A percentile compares a stretch with the other conserved stretches of the same genome.
Evolutionary conservation across 352 stramenopile species (phyloP).

Genomic region (Globisporangium cylindrosporum): DNA sequence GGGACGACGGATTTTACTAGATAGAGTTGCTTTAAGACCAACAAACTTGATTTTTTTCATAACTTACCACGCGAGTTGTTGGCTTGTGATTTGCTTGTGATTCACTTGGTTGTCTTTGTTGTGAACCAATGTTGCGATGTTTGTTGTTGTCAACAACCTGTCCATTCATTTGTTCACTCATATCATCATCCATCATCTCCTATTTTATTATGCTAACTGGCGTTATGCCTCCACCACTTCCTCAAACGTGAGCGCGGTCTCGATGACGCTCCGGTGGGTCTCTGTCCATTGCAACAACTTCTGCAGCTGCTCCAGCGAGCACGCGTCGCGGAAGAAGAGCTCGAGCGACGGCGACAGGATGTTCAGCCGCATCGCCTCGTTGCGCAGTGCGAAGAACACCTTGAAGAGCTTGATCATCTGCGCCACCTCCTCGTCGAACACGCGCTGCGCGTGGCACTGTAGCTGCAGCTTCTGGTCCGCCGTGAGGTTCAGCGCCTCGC

Average conservation of each 20-base stretch:
- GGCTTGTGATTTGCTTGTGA: background rate
- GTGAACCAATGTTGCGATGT: background rate
- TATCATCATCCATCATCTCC: background rate
- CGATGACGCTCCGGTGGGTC: constrained; percentile 52
- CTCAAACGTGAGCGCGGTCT: constrained; percentile 32
- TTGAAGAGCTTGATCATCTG: constrained; percentile 77
- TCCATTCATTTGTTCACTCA: background rate
- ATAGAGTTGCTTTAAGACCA: constrained; percentile 16
- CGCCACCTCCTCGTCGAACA: constrained; percentile 61
- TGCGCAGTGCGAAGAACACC: constrained; percentile 68
- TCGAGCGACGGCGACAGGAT: constrained; percentile 70
- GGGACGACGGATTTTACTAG: constrained; percentile 7
- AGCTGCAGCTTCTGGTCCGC: constrained; percentile 63
- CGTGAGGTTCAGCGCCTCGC: constrained; percentile 40
- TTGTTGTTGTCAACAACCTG: background rate
- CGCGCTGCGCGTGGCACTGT: constrained; percentile 53
- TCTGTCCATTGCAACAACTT: constrained; percentile 78
- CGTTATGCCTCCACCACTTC: background rate
- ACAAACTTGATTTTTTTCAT: constrained; percentile 15
- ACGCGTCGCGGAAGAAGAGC: constrained; percentile 58
- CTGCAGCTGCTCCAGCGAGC: constrained; percentile 72
- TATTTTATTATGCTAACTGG: background rate
- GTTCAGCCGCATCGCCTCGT: constrained; percentile 62
- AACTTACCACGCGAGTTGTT: constrained; percentile 1
- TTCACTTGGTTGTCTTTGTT: background rate